phyloP scores from a whole-genome alignment of 2,329 filamentous ascomycete species.

The Pseudocercospora vitis region DNA sequence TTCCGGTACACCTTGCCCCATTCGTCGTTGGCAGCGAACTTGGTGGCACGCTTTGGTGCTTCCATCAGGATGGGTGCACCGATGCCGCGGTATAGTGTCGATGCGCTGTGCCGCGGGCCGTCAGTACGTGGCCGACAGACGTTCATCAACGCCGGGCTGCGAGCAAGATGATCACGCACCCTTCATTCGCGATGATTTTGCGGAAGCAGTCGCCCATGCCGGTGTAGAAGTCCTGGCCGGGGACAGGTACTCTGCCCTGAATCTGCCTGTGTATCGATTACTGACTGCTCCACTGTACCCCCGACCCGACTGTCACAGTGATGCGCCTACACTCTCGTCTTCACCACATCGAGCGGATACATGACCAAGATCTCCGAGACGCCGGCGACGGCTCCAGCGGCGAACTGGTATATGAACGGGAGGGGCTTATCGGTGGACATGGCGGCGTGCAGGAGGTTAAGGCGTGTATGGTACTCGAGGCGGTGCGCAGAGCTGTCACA shows the following conservation, averaged over 20 bases:
- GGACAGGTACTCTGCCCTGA: conserved; percentile 62
- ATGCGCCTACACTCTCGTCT: conserved; percentile 81
- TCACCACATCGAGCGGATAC: conserved; percentile 98
- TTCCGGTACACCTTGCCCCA: conserved; percentile 95
- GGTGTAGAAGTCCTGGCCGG: conserved; percentile 82
- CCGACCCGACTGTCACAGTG: not conserved
- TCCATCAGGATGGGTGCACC: conserved; percentile 96
- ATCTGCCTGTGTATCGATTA: conserved; percentile 33
- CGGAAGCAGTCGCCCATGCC: conserved; percentile 98
- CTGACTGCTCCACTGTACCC: conserved; percentile 9
- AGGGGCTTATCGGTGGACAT: conserved; percentile 69
- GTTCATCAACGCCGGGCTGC: not conserved
- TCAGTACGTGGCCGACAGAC: not conserved
- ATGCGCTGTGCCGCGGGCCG: conserved; percentile 52
- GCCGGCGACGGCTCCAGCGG: conserved; percentile 93
- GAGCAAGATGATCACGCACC: conserved; percentile 52
- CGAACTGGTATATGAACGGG: conserved; percentile 93
- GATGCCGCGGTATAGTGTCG: conserved; percentile 93
- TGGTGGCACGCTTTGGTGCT: conserved; percentile 90
- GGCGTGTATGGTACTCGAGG: not conserved
- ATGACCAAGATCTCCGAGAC: conserved; percentile 76
- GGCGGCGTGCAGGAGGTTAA: conserved; percentile 19
- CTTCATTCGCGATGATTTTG: conserved; percentile 95
- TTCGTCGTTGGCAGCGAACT: conserved; percentile 98
- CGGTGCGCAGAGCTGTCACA: not conserved